Evolutionary conservation across 192 early-diverging fungal species (phyloP), one percentile per base, ranked within the genome.

Genomic region (Irineochytrium annulatum): DNA sequence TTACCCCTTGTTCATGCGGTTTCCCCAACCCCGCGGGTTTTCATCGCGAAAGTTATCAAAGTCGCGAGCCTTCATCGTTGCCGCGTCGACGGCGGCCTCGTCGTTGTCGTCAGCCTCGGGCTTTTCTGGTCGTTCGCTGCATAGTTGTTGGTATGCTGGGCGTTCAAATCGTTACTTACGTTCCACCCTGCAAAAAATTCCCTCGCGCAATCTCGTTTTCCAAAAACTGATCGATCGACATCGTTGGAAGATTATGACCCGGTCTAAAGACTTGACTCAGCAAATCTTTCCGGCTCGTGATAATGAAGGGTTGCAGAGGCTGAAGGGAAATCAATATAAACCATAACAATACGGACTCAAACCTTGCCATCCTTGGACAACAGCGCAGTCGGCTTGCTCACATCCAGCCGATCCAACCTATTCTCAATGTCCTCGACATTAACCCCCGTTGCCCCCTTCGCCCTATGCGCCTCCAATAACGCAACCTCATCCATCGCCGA

Each of bases 161-260:
- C n/a, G n/a, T n/a, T n/a, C 24, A 45, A 39, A 29, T 16, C 11
- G 1, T 14, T 3, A 49, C 72, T 62, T 77, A 84, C 83, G 87
- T 88, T 58, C 96, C 96, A 22, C 91, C 92, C 22, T 73, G 78
- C 35, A 99, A 84, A 30, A 97, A 84, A 56, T 92, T 92, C 3
- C 96, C 96, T 3, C 91, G 80, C 60, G 88, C 84, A 56, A 81
- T 74, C 70, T 99, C 93, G 49, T 84, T 80, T 44, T 91, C 78
- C 57, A 97, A 61, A 61, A 94, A 99, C 72, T 97, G 89, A 43
- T 99, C 97, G 45, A 99, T 84, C 0, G 91, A 81, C 95, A 99
- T 97, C 3, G 95, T 97, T 4, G 97, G 97, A 57, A 99, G 60
- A 27, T 80, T 87, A 69, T 89, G 89, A 11, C 89, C 84, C 0